Evolutionary conservation across 179 eudicot species (phyloP), one percentile per base, ranked within the genome.

Genomic region (Actinidia chinensis): DNA sequence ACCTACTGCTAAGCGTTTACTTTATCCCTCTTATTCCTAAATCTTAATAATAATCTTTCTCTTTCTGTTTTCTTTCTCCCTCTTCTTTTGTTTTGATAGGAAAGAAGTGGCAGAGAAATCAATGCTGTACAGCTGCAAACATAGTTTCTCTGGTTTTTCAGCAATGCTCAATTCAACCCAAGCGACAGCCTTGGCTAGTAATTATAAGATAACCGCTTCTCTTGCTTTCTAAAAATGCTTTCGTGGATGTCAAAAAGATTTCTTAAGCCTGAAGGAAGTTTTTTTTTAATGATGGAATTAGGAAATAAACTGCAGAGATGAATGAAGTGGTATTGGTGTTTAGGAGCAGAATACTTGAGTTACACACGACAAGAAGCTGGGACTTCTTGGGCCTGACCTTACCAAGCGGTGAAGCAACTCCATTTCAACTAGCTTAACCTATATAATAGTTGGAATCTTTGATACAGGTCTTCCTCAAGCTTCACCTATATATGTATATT

Each of bases 291-390:
- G 20, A 12, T 20, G 28, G 33, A 28, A 28, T 22, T 2, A 9
- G 73, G 43, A 55, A 6, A 36, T 44, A 8, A 18, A 48, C 74
- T 79, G 82, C 84, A 88, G 91, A 74, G 67, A 84, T 80, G 73
- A 54, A 86, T 59, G 84, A 78, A 36, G 95, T 93, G 46, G 80
- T 88, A 18, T 91, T 93, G 1, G 89, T 93, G 36, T 93, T 93
- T 68, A 85, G 86, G 48, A 88, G 95, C 84, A 80, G 75, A 66
- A 82, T 76, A 67, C 75, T 91, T 43, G 2, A 82, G 71, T 71
- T 93, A 76, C 90, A 87, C 77, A 93, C 95, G 1, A 93, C 97
- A 22, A 86, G 95, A 80, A 91, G 95, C 81, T 93, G 95, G 97
- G 94, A 93, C 82, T 93, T 91, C 78, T 76, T 91, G 82, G 97